Percentiles rank a stretch among this genome's conserved stretches.
These are phyloP conservation scores for Yamadazyma mexicana DNA, from an alignment of 1,139 yeast genomes.

Conservation along the genomic window DNA sequence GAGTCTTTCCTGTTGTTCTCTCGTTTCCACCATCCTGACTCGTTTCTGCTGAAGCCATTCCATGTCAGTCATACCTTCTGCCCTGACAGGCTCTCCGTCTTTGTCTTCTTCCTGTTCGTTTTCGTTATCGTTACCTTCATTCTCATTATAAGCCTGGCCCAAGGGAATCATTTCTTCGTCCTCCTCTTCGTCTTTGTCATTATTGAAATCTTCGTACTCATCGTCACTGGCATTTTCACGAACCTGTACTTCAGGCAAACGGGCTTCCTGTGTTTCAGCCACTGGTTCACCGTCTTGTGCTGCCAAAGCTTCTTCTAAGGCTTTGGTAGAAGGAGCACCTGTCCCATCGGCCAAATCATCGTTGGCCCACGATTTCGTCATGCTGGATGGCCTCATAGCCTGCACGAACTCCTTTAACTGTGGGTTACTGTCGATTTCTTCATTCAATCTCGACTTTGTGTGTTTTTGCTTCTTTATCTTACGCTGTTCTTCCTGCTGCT, in stretches of 20 bases:
- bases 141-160: slow-evolving; percentile 23
- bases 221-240: slow-evolving; percentile 61
- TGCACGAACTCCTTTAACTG: slow-evolving; percentile 78
- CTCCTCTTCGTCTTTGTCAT: slow-evolving; percentile 27
- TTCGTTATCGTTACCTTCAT: slow-evolving; percentile 19
- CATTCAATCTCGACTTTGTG: slow-evolving; percentile 42
- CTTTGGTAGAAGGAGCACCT: slow-evolving; percentile 51
- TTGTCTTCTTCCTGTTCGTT: slow-evolving; percentile 8
- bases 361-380: slow-evolving; percentile 72
- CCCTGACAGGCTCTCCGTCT: slow-evolving; percentile 37
- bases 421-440: slow-evolving; percentile 62
- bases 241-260: slow-evolving; percentile 30
- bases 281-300: slow-evolving; percentile 14
- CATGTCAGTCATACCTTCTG: slow-evolving; percentile 67
- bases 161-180: slow-evolving; percentile 19
- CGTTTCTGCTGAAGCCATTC: slow-evolving; percentile 87
- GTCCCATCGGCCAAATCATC: slow-evolving; percentile 58
- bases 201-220: slow-evolving; percentile 59
- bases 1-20: slow-evolving; percentile 17
- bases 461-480: slow-evolving; percentile 24
- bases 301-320: slow-evolving; percentile 41
- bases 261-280: slow-evolving; percentile 35
- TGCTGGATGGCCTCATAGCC: slow-evolving; percentile 74
- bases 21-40: slow-evolving; percentile 65
- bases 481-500: slow-evolving; percentile 46